Base-by-base conservation (phyloP, 208 protist species). In the Leishmania tropica region DNA sequence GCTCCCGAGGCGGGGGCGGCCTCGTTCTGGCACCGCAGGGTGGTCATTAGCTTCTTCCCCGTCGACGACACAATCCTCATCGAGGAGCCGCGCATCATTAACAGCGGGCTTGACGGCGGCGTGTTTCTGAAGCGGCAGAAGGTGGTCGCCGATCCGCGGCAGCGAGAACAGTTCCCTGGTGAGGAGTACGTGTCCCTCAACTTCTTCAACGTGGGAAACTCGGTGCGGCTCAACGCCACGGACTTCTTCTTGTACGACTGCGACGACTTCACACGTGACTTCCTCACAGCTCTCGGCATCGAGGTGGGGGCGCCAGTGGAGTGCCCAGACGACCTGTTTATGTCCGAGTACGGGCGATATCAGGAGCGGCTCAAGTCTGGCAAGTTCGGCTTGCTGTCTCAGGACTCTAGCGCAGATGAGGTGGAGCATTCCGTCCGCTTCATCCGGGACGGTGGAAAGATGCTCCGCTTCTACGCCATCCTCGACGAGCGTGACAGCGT, bases 81-180 rank as follows among this genome's bases (percentile, higher is more conserved):
- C 51, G 86, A 93, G 68, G 99, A 99, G 92, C 93, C 94, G 13
- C 76, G 78, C 31, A 89, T 97, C 54, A 87, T 94, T 47, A 99
- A 99, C 90, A 98, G 92, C 85, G 98, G 98, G 53, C 91, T 99
- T 35, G 94, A 93, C 53, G 98, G 99, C 47, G 99, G 98, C 72
- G 89, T 85, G 28, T 95, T 99, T 79, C 77, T 99, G 64, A 97
- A 97, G 80, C 94, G 98, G 37, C 97, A 99, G 80, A 81, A 88
- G 51, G 92, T 99, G 62, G 71, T 83, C 54, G 88, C 93, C 15
- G 90, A 96, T 75, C 87, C 93, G 15, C 89, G 93, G 15, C 93
- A 97, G 81, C 87, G 88, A 28, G 95, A 96, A 67, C 83, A 91
- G 82, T 90, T 94, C 81, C 95, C 95, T n/a, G 83, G 89, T 65